Evolutionary conservation across 129 eudicot species (phyloP).

Genomic region (Gnaphalium uliginosum): DNA sequence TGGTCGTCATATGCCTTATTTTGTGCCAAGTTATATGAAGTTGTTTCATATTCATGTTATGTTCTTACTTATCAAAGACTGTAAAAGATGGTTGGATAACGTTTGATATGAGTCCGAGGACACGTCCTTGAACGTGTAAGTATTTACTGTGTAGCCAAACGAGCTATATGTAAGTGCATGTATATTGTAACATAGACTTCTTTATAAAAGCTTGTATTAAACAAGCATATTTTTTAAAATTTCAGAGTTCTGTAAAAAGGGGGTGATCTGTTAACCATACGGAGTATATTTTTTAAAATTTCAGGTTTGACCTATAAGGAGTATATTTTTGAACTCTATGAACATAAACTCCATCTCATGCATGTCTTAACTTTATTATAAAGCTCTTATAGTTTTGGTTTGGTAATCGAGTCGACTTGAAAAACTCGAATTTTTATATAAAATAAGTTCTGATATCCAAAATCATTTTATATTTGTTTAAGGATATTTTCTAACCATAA

Average conservation of each 20-base stretch:
- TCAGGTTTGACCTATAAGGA: no score
- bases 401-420: background rate
- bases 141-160: conserved; percentile 13
- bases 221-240: conserved; percentile 1
- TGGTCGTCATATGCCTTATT: conserved; percentile 41
- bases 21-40: conserved; percentile 39
- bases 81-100: conserved; percentile 17
- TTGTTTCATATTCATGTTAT: background rate
- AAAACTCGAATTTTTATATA: no score
- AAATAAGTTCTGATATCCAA: background rate
- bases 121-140: conserved; percentile 13
- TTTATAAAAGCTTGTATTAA: conserved; percentile 7
- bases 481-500: no score
- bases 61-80: conserved; percentile 9
- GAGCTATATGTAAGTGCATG: conserved; percentile 5
- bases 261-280: background rate
- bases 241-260: background rate
- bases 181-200: conserved; percentile 20
- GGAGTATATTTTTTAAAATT: no score
- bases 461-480: no score
- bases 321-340: no score
- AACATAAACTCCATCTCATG: no score
- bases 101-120: background rate
- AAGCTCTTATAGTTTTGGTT: no score
- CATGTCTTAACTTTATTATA: no score